Evolutionary conservation across 352 stramenopile genomes (phyloP), one percentile per base, ranked within the genome.

Genomic region (Pythium scleroteichum): DNA sequence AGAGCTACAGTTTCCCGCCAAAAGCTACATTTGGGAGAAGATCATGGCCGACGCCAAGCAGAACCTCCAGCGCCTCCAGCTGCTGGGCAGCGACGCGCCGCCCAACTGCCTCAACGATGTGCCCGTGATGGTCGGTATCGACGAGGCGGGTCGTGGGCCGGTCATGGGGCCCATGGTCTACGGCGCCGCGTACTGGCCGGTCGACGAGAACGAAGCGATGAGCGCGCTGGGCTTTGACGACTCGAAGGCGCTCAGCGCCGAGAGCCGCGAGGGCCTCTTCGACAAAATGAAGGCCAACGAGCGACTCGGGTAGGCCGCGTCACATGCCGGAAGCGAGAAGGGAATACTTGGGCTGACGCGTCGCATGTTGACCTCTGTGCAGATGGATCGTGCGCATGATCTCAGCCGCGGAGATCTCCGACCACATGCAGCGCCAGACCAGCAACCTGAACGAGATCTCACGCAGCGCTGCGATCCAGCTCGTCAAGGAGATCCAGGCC

Each of bases 81-180:
- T 94, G 67, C 64, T 90, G 24, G 77, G 68, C 24, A 92, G 80
- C 62, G 75, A 82, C 20, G 79, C 83, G 33, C 88, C 87, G 1
- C 26, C 56, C 23, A 75, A 51, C 53, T 95, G 85, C 53, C 64
- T 87, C n/a, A 56, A 82, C 51, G 81, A 75, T 6, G 71, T 79
- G 26, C 75, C 87, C 0, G 90, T 97, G 45, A 96, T 96, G 71
- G 67, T 99, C 17, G 96, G 94, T 41, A 98, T 99, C 55, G 96
- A 99, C 45, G 96, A 99, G 56, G 96, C 96, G 2, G 96, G 96
- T 1, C 79, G 96, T 29, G 96, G 96, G 14, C 93, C 88, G 0
- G 94, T 98, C 4, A 87, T 99, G 57, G 96, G 96, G 14, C 93
- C 94, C 12, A 98, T 99, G 94, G 92, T 97, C 4, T 99, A 98